Evolutionary conservation across 2,329 filamentous ascomycete genomes (phyloP).

Genomic region (Curvularia sp.): DNA sequence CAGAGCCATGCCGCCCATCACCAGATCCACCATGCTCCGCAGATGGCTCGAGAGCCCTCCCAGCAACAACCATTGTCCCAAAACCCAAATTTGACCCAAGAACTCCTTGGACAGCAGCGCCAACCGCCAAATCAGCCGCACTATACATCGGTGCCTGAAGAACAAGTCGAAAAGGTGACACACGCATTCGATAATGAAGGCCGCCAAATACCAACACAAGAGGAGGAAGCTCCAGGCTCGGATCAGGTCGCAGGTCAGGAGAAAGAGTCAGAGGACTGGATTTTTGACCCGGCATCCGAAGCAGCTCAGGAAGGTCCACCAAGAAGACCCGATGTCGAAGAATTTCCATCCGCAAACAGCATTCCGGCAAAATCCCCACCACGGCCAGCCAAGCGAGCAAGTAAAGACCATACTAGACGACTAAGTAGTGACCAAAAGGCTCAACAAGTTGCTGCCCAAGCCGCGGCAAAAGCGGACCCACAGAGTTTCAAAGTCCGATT

Average conservation of each 20-base stretch:
- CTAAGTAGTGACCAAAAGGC: conserved; percentile 69
- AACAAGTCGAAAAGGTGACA: conserved; percentile 64
- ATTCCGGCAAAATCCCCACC: conserved; percentile 81
- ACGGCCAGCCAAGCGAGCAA: conserved; percentile 68
- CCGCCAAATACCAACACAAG: conserved; percentile 56
- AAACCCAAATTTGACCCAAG: conserved; percentile 34
- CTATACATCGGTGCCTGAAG: conserved; percentile 57
- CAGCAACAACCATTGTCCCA: conserved; percentile 52
- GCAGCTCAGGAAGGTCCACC: conserved; percentile 60
- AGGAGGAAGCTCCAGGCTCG: conserved; percentile 47
- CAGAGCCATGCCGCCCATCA: conserved; percentile 48
- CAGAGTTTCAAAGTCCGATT: conserved; percentile 91
- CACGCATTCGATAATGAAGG: conserved; percentile 67
- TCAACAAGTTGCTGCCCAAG: conserved; percentile 53
- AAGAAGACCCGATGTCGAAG: conserved; percentile 80
- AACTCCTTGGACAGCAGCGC: conserved; percentile 50
- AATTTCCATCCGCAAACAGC: conserved; percentile 81
- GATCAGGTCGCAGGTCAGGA: conserved; percentile 49
- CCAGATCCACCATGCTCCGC: conserved; percentile 52
- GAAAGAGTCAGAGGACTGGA: conserved; percentile 79
- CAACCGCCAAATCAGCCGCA: conserved; percentile 41
- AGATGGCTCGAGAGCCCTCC: conserved; percentile 54
- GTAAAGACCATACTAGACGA: conserved; percentile 69
- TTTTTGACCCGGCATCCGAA: conserved; percentile 78
- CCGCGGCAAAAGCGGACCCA: conserved; percentile 66